phyloP scores from a whole-genome alignment of 768 basidiomycete species.

The Amanita thiersii region DNA sequence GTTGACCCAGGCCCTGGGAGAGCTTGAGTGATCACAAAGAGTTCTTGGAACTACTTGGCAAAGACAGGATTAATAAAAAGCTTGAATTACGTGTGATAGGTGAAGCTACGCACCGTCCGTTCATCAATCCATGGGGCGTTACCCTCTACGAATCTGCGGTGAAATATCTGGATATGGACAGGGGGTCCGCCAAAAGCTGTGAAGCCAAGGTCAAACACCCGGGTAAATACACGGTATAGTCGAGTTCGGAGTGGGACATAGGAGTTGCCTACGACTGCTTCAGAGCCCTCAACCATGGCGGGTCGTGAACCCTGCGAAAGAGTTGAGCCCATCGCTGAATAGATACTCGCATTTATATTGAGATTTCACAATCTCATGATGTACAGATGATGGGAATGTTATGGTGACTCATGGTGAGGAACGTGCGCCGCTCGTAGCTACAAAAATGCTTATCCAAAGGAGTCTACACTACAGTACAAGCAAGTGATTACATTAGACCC shows the following conservation, averaged over 20 bases:
- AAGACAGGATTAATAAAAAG: constrained; percentile 8
- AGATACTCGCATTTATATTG: no score
- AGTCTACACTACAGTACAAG: no score
- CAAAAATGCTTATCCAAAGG: no score
- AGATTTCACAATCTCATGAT: no score
- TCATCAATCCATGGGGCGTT: constrained; percentile 31
- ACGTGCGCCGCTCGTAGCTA: no score
- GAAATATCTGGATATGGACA: constrained; percentile 40
- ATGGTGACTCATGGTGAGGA: no score
- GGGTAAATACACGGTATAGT: constrained; percentile 5
- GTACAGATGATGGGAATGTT: no score
- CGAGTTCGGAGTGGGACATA: neutral
- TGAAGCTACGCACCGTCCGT: constrained; percentile 23
- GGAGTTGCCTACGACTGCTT: no score
- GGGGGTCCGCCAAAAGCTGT: constrained; percentile 42
- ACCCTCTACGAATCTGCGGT: constrained; percentile 29
- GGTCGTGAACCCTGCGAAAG: no score
- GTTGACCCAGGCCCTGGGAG: constrained; percentile 42
- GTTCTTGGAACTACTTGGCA: constrained; percentile 27
- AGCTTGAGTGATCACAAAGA: constrained; percentile 39
- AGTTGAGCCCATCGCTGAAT: no score
- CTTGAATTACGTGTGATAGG: constrained; percentile 13
- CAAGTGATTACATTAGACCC: no score
- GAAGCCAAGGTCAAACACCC: constrained; percentile 32
- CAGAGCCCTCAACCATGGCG: no score